Conservation (phyloP, 257 asterid genomes). For the Phtheirospermum japonicum region DNA sequence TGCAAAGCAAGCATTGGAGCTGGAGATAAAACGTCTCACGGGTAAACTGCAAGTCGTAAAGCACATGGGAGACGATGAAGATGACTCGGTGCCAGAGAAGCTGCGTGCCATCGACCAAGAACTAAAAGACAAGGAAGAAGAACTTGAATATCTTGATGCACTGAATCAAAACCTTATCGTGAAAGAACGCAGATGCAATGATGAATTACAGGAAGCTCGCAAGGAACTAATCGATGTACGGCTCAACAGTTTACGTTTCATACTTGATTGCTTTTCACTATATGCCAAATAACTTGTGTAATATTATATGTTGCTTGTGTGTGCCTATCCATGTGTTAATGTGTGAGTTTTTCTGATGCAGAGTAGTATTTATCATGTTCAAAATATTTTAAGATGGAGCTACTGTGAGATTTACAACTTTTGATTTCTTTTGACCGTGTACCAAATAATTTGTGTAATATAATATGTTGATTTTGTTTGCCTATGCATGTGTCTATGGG, state of each 20-base stretch:
- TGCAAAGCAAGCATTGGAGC: constrained; percentile 65
- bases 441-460: too few species aligned
- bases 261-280: constrained; percentile 3
- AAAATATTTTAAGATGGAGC: too few species aligned
- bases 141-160: constrained; percentile 43
- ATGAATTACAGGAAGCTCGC: constrained; percentile 78
- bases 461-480: too few species aligned
- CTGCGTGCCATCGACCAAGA: constrained; percentile 37
- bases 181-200: constrained; percentile 64
- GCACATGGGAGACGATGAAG: constrained; percentile 62
- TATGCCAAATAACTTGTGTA: too few species aligned
- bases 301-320: too few species aligned
- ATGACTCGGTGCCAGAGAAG: constrained; percentile 42
- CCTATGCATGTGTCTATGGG: too few species aligned
- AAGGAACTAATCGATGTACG: constrained; percentile 71
- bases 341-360: too few species aligned
- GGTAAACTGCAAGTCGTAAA: constrained; percentile 50
- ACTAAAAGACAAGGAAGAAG: constrained; percentile 70
- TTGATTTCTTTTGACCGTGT: constrained; percentile 1
- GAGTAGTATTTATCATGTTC: too few species aligned
- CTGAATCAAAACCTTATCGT: constrained; percentile 59
- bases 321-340: too few species aligned
- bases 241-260: constrained; percentile 9
- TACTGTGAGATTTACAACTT: neutral
- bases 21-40: constrained; percentile 49